Evolutionary conservation across 345 rosid species (phyloP), one percentile per base, ranked within the genome.

Genomic region (Aquilaria malaccensis): DNA sequence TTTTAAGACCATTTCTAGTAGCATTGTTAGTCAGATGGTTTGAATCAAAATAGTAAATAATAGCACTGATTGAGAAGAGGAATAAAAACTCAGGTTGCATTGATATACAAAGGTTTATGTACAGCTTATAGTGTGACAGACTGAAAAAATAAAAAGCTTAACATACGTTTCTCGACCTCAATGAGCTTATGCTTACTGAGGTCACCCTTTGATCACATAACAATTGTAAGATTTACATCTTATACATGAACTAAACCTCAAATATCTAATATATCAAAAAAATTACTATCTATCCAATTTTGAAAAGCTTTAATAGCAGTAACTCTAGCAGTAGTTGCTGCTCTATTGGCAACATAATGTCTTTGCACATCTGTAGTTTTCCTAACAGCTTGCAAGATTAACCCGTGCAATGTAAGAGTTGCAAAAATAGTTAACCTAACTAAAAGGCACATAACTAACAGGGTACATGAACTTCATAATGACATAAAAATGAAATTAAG

Each of bases 321-420:
- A 60, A 89, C 97, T 79, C 99, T 80, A 10, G 99, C 97, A 32
- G 99, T 97, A 11, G 96, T 83, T 29, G 96, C 96, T 3, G 97
- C 95, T 50, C 87, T 76, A 58, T 87, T 93, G 13, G 99, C 99
- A 12, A 81, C 54, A 64, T 64, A 58, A 80, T 86, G 0, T 86
- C 80, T 59, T 77, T 79, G 74, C 76, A 85, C 70, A 93, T 83
- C 87, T 9, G 95, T 94, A 15, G 84, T 75, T 74, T 76, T 87
- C 65, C 95, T 74, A 61, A 96, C 88, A 56, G 90, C 90, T 94
- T 93, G 70, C 58, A 67, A 56, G 14, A 58, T 32, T 47, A 33
- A 33, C 52, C 22, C 22, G 22, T 22, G 32, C 14, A 4, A 47
- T 33, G 12, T 10, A 11, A 48, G 13, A 49, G 13, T 11, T 37